These are phyloP conservation scores for Orbilia blumenaviensis DNA, from an alignment of 2,329 filamentous ascomycete species.

Conservation along the genomic window DNA sequence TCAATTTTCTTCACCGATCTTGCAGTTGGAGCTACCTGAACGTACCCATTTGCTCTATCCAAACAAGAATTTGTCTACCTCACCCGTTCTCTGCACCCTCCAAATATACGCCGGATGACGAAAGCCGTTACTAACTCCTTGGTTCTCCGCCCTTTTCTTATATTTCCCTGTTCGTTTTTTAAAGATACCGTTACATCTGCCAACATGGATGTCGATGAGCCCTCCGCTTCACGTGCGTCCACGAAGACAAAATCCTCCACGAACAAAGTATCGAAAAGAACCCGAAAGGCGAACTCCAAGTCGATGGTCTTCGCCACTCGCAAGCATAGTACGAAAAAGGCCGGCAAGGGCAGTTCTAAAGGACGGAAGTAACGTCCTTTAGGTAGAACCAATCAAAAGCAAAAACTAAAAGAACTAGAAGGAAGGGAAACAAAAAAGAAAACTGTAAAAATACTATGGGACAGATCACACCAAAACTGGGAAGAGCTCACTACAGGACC, in stretches of 20 bases:
- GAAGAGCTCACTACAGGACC: background rate
- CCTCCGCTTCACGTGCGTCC: slow-evolving; percentile 23
- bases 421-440: no score
- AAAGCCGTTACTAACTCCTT: slow-evolving; percentile 53
- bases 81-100: slow-evolving; percentile 45
- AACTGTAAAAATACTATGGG: no score
- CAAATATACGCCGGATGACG: slow-evolving; percentile 35
- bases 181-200: slow-evolving; percentile 49
- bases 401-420: background rate
- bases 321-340: slow-evolving; percentile 27
- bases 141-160: slow-evolving; percentile 45
- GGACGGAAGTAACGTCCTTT: slow-evolving; percentile 30
- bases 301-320: slow-evolving; percentile 51
- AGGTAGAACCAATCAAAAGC: background rate
- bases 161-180: slow-evolving; percentile 53
- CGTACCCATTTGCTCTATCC: slow-evolving; percentile 53
- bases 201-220: slow-evolving; percentile 52
- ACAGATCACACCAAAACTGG: background rate
- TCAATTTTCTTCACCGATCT: slow-evolving; percentile 37
- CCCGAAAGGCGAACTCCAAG: slow-evolving; percentile 41
- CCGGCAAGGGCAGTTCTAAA: slow-evolving; percentile 24
- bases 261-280: slow-evolving; percentile 41
- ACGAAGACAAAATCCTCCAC: slow-evolving; percentile 29
- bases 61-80: slow-evolving; percentile 35
- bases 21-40: slow-evolving; percentile 53